phyloP scores from a whole-genome alignment of 2,329 filamentous ascomycete species.

The Penicillium capsulatum region DNA sequence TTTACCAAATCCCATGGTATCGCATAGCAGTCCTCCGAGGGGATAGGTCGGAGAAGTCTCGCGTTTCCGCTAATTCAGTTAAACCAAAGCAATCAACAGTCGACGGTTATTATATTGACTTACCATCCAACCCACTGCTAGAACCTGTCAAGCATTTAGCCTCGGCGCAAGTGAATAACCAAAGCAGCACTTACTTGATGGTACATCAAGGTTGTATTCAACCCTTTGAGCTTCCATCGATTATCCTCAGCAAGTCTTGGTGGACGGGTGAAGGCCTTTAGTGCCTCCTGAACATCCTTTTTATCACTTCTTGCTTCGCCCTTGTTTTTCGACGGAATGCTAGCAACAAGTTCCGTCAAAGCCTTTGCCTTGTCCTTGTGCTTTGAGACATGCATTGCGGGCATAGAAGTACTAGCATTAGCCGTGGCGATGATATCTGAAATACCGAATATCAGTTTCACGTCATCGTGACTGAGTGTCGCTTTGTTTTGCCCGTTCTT shows the following conservation, averaged over 20 bases:
- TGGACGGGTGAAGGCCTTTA: background rate
- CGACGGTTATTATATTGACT: background rate
- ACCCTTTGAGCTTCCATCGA: background rate
- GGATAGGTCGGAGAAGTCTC: slow-evolving; percentile 24
- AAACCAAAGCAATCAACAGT: slow-evolving; percentile 6
- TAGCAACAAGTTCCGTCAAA: slow-evolving; percentile 31
- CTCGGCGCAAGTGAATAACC: background rate
- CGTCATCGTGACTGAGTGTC: too few relatives aligned
- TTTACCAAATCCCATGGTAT: slow-evolving; percentile 44
- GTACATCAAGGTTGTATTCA: background rate
- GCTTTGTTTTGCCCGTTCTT: too few relatives aligned
- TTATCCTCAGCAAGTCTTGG: background rate
- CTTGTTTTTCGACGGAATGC: slow-evolving; percentile 30
- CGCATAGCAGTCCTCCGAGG: slow-evolving; percentile 37
- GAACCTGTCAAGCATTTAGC: slow-evolving; percentile 21
- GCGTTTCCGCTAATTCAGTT: slow-evolving; percentile 27
- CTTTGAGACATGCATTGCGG: slow-evolving; percentile 23
- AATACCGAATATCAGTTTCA: slow-evolving; percentile 11
- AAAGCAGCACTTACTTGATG: background rate
- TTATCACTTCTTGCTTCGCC: background rate
- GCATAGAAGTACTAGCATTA: slow-evolving; percentile 24
- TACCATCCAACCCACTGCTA: slow-evolving; percentile 35
- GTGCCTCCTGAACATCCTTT: background rate
- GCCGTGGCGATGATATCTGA: background rate
- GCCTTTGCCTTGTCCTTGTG: slow-evolving; percentile 27